Evolutionary conservation across 129 eudicot genomes (phyloP).

Genomic region (Lonicera japonica): DNA sequence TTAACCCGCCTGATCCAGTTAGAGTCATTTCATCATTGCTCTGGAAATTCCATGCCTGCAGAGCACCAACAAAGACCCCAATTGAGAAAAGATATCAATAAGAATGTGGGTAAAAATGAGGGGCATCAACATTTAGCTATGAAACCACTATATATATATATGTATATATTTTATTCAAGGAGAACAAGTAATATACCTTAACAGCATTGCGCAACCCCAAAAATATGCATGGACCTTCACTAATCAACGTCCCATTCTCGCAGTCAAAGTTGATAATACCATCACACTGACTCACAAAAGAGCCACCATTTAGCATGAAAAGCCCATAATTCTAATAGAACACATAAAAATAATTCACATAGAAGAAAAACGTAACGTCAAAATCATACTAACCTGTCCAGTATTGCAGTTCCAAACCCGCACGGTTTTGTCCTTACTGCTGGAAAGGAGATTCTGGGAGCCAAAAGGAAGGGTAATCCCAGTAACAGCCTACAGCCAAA

Average conservation of each 20-base stretch:
- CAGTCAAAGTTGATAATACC: constrained; percentile 25
- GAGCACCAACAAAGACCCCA: neutral
- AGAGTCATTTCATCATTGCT: constrained; percentile 37
- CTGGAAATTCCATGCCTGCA: constrained; percentile 59
- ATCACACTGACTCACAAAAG: constrained; percentile 36
- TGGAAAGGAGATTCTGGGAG: constrained; percentile 42
- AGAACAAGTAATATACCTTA: constrained; percentile 31
- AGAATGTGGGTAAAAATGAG: neutral
- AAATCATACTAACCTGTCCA: constrained; percentile 46
- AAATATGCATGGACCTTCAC: constrained; percentile 68
- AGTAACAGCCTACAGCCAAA: constrained; percentile 22
- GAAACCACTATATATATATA: neutral
- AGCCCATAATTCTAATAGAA: neutral
- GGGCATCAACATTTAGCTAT: neutral
- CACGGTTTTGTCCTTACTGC: constrained; percentile 49
- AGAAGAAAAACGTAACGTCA: neutral
- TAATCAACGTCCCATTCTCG: constrained; percentile 42
- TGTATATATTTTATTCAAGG: neutral
- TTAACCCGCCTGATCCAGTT: constrained; percentile 42
- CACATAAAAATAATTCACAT: neutral
- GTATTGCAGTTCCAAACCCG: constrained; percentile 71
- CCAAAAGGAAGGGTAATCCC: constrained; percentile 46
- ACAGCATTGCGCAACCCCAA: constrained; percentile 52
- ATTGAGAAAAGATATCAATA: neutral
- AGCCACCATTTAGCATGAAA: constrained; percentile 1